phyloP scores from a whole-genome alignment of 371 early-diverging fungal genomes.

The Mortierella sp. region DNA sequence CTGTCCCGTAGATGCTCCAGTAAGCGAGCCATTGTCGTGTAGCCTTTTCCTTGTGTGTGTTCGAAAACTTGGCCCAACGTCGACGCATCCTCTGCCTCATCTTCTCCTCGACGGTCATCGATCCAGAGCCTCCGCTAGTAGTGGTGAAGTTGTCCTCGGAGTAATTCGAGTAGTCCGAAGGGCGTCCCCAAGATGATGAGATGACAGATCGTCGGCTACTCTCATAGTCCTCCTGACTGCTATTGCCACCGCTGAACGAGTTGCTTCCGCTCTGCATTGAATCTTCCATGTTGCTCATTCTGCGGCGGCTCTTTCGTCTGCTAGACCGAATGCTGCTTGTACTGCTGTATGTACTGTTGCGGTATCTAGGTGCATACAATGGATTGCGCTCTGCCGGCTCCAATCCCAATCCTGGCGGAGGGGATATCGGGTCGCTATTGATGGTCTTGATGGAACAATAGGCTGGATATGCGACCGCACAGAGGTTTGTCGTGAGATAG shows the following conservation, averaged over 20 bases:
- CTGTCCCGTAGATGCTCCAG: slow-evolving; percentile 54
- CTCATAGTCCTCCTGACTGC: slow-evolving; percentile 43
- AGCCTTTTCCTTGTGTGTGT: slow-evolving; percentile 46
- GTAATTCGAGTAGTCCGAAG: slow-evolving; percentile 34
- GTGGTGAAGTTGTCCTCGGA: slow-evolving; percentile 46
- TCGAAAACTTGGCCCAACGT: slow-evolving; percentile 47
- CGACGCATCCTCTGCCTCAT: slow-evolving; percentile 51
- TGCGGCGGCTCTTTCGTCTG: slow-evolving; percentile 15
- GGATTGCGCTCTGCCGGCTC: slow-evolving; percentile 40
- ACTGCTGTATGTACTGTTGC: slow-evolving; percentile 21
- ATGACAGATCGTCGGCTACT: slow-evolving; percentile 28
- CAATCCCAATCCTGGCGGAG: slow-evolving; percentile 33
- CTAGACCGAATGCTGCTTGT: slow-evolving; percentile 18
- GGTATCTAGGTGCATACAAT: slow-evolving; percentile 1
- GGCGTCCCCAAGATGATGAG: slow-evolving; percentile 43
- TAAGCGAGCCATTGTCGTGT: slow-evolving; percentile 54
- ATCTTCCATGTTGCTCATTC: slow-evolving; percentile 37
- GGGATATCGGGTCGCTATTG: slow-evolving; percentile 44
- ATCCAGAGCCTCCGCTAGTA: slow-evolving; percentile 21
- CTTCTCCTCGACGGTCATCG: slow-evolving; percentile 44
- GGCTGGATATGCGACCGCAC: slow-evolving; percentile 53
- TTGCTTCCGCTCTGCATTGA: slow-evolving; percentile 29
- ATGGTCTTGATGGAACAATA: slow-evolving; percentile 51
- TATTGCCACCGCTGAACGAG: slow-evolving; percentile 23
- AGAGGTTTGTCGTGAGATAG: slow-evolving; percentile 46